Evolutionary conservation across 768 basidiomycete genomes (phyloP).

Genomic region (Suillus lakei): DNA sequence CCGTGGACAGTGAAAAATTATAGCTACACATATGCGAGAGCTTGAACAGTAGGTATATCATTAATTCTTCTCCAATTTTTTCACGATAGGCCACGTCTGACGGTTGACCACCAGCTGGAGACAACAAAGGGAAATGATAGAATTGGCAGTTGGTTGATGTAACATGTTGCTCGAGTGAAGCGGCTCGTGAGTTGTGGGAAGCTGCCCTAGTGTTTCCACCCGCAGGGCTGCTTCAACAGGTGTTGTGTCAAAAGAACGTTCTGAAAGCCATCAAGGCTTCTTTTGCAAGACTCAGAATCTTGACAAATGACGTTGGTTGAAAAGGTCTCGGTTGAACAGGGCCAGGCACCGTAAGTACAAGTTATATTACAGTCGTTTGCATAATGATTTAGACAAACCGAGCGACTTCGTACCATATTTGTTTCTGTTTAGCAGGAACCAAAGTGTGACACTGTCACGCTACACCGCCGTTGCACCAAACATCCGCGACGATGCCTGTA

Average conservation of each 20-base stretch:
- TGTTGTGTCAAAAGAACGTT: not conserved
- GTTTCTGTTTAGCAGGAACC: too few species aligned
- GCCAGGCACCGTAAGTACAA: not conserved
- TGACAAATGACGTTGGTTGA: not conserved
- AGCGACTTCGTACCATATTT: too few species aligned
- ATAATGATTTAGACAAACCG: too few species aligned
- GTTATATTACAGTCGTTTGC: too few species aligned
- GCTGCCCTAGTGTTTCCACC: not conserved
- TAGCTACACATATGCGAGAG: not conserved
- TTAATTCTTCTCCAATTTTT: not conserved
- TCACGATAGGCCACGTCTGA: not conserved
- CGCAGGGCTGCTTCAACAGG: not conserved
- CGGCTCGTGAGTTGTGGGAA: not conserved
- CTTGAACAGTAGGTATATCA: not conserved
- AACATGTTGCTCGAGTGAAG: not conserved
- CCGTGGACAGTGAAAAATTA: not conserved
- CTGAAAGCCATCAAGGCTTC: too few species aligned
- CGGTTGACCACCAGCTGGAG: not conserved
- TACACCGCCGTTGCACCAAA: too few species aligned
- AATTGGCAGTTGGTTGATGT: not conserved
- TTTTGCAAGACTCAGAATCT: not conserved
- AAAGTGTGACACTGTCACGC: too few species aligned
- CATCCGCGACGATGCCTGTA: too few species aligned
- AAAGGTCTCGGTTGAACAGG: not conserved
- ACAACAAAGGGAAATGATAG: not conserved